Evolutionary conservation across 164 flowering plant species (phyloP), one percentile per base, ranked within the genome.

Genomic region (Vitis rupestris): DNA sequence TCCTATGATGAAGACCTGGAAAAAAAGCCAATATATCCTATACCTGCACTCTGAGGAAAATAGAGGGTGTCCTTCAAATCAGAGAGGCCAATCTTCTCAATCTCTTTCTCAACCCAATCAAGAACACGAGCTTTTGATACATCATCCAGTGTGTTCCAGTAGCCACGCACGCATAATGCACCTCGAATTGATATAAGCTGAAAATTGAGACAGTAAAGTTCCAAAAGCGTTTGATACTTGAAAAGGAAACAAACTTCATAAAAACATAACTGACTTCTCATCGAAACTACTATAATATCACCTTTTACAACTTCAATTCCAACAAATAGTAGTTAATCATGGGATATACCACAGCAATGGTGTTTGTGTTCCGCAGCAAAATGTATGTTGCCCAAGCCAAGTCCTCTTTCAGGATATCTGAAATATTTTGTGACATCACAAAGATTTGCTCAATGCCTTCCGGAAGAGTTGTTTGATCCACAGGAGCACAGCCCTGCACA

Each of bases 381-480:
- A 88, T 73, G 65, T 88, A 94, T 14, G 95, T 86, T 65, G 84
- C 90, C 98, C 99, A 94, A 58, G 99, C 99, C 80, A 94, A 74
- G 74, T 94, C 91, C 74, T 87, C 95, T 78, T 79, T 85, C 48
- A 59, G 63, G 31, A 68, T 31, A 66, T 83, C 89, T 9, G 87
- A 72, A 7, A 86, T 68, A 70, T 82, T 73, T 61, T 80, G 78
- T 16, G 97, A 79, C 90, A 94, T 85, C n/a, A 83, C 66, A 80
- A 91, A 94, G 53, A 91, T 78, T 81, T 92, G 98, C 75, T 72
- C 80, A 57, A 77, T 74, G 12, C 86, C 91, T 76, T 87, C 86
- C 1, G 94, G 94, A 8, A 88, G 76, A 72, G 75, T 74, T 23
- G 73, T 55, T 67, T 84, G 85, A 52, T 82, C 88, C 54, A 74